Evolutionary conservation across 495 filamentous ascomycete species (phyloP).

Genomic region (Apodospora peruviana): DNA sequence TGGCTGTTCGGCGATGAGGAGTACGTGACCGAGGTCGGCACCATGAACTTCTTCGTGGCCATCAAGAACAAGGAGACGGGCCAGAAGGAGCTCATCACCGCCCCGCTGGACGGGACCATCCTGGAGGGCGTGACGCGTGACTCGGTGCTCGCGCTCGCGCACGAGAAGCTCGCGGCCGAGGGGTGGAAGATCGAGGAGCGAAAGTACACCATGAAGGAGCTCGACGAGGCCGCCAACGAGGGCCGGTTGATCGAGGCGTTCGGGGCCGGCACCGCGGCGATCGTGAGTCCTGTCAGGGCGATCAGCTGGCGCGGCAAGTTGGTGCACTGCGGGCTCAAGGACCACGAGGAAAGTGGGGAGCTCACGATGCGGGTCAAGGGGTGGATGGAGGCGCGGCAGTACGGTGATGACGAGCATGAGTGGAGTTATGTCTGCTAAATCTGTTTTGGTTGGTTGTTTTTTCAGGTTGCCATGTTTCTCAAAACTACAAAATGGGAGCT

Average conservation of each 20-base stretch:
- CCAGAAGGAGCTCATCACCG: slow-evolving; percentile 82
- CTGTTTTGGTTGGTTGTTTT: no score
- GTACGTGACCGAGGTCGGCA: slow-evolving; percentile 91
- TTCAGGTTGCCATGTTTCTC: no score
- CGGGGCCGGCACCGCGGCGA: slow-evolving; percentile 84
- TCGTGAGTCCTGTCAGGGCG: slow-evolving; percentile 73
- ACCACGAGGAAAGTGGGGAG: slow-evolving; percentile 78
- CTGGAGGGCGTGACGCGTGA: slow-evolving; percentile 91
- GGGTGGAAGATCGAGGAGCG: slow-evolving; percentile 86
- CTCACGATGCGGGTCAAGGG: slow-evolving; percentile 80
- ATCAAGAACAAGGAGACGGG: slow-evolving; percentile 76
- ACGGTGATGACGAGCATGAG: slow-evolving; percentile 82
- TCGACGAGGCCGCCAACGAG: slow-evolving; percentile 73
- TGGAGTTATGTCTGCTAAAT: slow-evolving; percentile 61
- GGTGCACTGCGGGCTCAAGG: slow-evolving; percentile 70
- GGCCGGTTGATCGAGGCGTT: slow-evolving; percentile 89
- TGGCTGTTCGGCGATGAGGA: slow-evolving; percentile 96
- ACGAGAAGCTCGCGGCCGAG: slow-evolving; percentile 73
- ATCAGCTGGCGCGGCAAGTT: slow-evolving; percentile 79
- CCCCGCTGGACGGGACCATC: slow-evolving; percentile 95
- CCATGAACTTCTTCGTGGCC: slow-evolving; percentile 94
- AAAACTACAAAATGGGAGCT: no score
- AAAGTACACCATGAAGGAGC: slow-evolving; percentile 80
- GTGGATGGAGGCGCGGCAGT: slow-evolving; percentile 94
- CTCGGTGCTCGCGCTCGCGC: slow-evolving; percentile 74